Evolutionary conservation across 805 yeast genomes (phyloP).

Genomic region (Danielia oregonensis): DNA sequence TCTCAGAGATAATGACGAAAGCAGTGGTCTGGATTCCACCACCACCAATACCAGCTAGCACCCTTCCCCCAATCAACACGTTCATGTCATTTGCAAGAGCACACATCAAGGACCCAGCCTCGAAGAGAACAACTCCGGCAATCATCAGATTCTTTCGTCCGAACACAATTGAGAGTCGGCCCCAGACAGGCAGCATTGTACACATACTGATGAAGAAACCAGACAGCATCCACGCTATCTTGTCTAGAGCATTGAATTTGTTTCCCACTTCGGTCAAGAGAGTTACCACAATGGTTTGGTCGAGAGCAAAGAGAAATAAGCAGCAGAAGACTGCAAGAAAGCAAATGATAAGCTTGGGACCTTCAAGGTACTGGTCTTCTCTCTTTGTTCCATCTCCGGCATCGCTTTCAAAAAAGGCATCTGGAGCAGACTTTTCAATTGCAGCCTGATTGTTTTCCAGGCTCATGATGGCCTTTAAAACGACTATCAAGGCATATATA

Average conservation of each 20-base stretch:
- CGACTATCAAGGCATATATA: no score
- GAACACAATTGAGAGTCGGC: slow-evolving; percentile 32
- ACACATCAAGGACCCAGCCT: slow-evolving; percentile 35
- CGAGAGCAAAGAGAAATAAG: slow-evolving; percentile 34
- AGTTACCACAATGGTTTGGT: slow-evolving; percentile 37
- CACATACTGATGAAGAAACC: slow-evolving; percentile 35
- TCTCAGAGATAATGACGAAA: slow-evolving; percentile 29
- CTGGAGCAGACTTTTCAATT: neutral
- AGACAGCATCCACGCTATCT: slow-evolving; percentile 37
- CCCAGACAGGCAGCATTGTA: slow-evolving; percentile 34
- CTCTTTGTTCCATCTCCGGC: slow-evolving; percentile 42
- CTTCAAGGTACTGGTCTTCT: slow-evolving; percentile 35
- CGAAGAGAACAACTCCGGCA: slow-evolving; percentile 23
- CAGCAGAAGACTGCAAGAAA: slow-evolving; percentile 26
- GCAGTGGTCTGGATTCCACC: slow-evolving; percentile 31
- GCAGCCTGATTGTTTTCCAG: no score
- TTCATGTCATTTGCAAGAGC: slow-evolving; percentile 35
- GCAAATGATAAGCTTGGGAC: slow-evolving; percentile 22
- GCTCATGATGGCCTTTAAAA: no score
- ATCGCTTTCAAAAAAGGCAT: slow-evolving; percentile 31
- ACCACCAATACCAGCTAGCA: slow-evolving; percentile 35
- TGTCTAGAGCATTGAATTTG: slow-evolving; percentile 29
- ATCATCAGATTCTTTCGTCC: slow-evolving; percentile 33
- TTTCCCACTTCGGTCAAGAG: slow-evolving; percentile 33
- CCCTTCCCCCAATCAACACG: slow-evolving; percentile 40